Evolutionary conservation across 1,284 basidiomycete species (phyloP).

Genomic region (Apiotrichum mycotoxinovorans): DNA sequence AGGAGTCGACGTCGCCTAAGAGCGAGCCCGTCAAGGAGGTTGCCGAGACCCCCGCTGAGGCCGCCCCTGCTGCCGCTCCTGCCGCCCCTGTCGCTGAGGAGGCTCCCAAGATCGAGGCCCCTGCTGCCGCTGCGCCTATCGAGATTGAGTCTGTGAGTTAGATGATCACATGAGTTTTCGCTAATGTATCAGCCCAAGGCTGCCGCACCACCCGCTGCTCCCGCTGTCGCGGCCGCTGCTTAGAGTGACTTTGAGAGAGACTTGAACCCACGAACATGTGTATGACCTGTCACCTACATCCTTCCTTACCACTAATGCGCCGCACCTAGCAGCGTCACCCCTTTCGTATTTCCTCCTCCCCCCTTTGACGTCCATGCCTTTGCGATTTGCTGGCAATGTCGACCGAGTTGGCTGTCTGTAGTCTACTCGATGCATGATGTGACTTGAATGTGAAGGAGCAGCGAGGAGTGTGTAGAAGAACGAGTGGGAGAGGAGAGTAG

Average conservation of each 20-base stretch:
- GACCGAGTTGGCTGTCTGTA: slow-evolving; percentile 10
- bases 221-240: slow-evolving; percentile 36
- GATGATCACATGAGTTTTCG: too few relatives aligned
- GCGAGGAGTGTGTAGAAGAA: not conserved
- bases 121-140: slow-evolving; percentile 39
- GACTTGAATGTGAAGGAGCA: slow-evolving; percentile 4
- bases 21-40: slow-evolving; percentile 9
- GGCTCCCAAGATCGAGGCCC: slow-evolving; percentile 42
- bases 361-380: slow-evolving; percentile 9
- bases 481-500: not conserved
- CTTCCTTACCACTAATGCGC: slow-evolving; percentile 15
- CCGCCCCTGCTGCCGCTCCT: slow-evolving; percentile 10
- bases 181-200: slow-evolving; percentile 28
- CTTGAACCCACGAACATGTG: slow-evolving; percentile 15
- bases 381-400: slow-evolving; percentile 8
- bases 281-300: slow-evolving; percentile 15
- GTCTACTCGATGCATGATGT: slow-evolving; percentile 16
- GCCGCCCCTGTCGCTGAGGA: slow-evolving; percentile 28
- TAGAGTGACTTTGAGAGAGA: slow-evolving; percentile 20
- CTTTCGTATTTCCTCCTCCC: slow-evolving; percentile 2
- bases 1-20: slow-evolving; percentile 24
- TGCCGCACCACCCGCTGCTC: slow-evolving; percentile 28
- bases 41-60: slow-evolving; percentile 10
- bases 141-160: slow-evolving; percentile 44
- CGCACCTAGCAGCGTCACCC: slow-evolving; percentile 10